Evolutionary conservation across 768 basidiomycete genomes (phyloP).

Genomic region (Paxillus rubicundulus): DNA sequence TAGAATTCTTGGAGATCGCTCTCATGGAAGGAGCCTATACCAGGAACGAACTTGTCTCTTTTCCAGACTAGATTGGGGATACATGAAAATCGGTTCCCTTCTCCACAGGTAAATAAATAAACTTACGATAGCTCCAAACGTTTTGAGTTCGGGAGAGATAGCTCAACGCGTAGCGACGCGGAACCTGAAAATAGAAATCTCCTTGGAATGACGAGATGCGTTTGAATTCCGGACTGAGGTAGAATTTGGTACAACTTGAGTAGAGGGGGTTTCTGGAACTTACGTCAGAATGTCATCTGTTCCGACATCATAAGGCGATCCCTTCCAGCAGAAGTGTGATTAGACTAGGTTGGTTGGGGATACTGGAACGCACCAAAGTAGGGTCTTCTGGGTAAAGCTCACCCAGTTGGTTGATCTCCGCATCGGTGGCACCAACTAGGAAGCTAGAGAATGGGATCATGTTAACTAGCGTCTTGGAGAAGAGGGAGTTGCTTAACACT

Average conservation of each 20-base stretch:
- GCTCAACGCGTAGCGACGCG: constrained; percentile 6
- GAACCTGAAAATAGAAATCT: constrained; percentile 33
- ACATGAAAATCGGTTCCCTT: neutral
- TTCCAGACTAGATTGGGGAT: constrained; percentile 10
- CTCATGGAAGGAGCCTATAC: constrained; percentile 17
- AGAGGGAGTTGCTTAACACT: neutral
- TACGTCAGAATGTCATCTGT: constrained; percentile 13
- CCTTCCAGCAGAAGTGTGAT: constrained; percentile 4
- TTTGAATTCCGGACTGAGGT: constrained; percentile 37
- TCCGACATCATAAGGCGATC: constrained; percentile 30
- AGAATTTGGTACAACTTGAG: neutral
- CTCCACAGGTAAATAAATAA: neutral
- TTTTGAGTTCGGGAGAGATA: constrained; percentile 12
- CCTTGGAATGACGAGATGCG: constrained; percentile 39
- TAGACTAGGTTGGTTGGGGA: too few relatives aligned
- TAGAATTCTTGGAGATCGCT: constrained; percentile 18
- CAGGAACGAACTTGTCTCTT: constrained; percentile 12
- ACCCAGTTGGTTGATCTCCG: constrained; percentile 1
- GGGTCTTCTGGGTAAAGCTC: constrained; percentile 5
- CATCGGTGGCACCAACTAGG: constrained; percentile 7
- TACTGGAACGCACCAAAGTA: neutral
- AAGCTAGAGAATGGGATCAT: constrained; percentile 4
- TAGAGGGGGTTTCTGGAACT: neutral
- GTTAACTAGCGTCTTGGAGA: neutral
- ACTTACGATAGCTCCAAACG: constrained; percentile 14